These are phyloP conservation scores for Calonectria naviculata DNA, from an alignment of 2,329 filamentous ascomycete genomes.

Conservation along the genomic window DNA sequence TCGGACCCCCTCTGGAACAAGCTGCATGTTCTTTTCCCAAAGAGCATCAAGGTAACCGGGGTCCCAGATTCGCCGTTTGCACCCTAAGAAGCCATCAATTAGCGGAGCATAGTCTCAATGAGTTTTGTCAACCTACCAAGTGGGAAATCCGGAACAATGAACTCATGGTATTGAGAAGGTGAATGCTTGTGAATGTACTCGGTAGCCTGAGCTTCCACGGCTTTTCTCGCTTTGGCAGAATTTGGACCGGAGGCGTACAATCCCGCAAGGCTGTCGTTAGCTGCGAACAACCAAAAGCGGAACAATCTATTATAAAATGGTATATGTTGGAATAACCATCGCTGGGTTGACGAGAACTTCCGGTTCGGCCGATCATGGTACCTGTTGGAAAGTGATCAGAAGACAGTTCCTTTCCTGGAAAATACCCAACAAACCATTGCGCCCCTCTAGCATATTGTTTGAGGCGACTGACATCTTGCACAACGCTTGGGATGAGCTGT, in stretches of 20 bases:
- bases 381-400: background rate
- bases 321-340: constrained; percentile 1
- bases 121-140: constrained; percentile 23
- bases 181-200: constrained; percentile 22
- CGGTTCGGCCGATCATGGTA: constrained; percentile 20
- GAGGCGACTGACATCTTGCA: background rate
- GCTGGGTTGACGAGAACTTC: background rate
- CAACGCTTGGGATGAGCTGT: constrained; percentile 9
- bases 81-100: constrained; percentile 5
- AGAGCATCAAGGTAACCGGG: constrained; percentile 26
- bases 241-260: background rate
- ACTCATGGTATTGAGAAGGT: constrained; percentile 37
- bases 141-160: constrained; percentile 39
- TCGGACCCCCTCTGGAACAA: constrained; percentile 16
- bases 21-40: background rate
- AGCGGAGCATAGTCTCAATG: background rate
- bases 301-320: background rate
- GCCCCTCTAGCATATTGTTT: constrained; percentile 18
- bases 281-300: background rate
- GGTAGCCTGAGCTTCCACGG: background rate
- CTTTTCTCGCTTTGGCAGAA: background rate
- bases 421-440: constrained; percentile 3
- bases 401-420: too few species aligned
- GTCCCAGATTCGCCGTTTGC: constrained; percentile 45
- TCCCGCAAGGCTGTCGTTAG: background rate